phyloP scores from a whole-genome alignment of 305 asterid genomes.

The Rubia tinctorum region DNA sequence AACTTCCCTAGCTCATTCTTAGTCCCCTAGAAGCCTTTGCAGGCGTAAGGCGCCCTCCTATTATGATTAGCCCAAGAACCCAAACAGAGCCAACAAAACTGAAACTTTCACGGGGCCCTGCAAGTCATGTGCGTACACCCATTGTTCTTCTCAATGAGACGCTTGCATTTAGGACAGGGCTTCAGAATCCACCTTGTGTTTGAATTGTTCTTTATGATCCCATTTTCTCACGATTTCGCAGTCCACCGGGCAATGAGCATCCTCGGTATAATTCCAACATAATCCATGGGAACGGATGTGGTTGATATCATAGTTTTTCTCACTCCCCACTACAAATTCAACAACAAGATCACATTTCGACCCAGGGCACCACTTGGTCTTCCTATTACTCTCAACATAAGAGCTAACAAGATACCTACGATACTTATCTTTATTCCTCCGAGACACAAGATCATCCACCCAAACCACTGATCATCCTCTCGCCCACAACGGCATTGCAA shows the following conservation, averaged over 20 bases:
- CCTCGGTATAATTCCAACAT: slow-evolving; percentile 37
- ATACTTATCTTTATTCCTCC: slow-evolving; percentile 17
- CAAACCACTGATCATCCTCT: slow-evolving; percentile 27
- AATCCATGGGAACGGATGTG: slow-evolving; percentile 25
- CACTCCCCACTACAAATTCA: slow-evolving; percentile 23
- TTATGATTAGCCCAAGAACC: slow-evolving; percentile 87
- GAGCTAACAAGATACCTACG: slow-evolving; percentile 21
- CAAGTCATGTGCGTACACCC: slow-evolving; percentile 23
- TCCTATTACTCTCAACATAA: slow-evolving; percentile 25
- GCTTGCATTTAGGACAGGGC: slow-evolving; percentile 24
- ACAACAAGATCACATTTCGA: slow-evolving; percentile 25
- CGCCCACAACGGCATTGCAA: slow-evolving; percentile 26
- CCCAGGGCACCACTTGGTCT: slow-evolving; percentile 35
- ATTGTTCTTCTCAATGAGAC: slow-evolving; percentile 22
- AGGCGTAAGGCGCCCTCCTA: slow-evolving; percentile 56
- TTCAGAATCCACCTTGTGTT: slow-evolving; percentile 28
- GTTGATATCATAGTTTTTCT: slow-evolving; percentile 24
- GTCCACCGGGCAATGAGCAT: slow-evolving; percentile 38
- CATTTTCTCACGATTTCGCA: slow-evolving; percentile 31
- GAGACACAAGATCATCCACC: slow-evolving; percentile 12
- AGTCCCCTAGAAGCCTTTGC: slow-evolving; percentile 58
- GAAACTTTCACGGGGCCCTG: slow-evolving; percentile 8
- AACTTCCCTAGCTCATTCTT: slow-evolving; percentile 33
- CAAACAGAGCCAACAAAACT: slow-evolving; percentile 71
- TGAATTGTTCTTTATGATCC: slow-evolving; percentile 29